Percentiles rank a stretch among this genome's conserved stretches.
Evolutionary conservation across 306 rosid species (phyloP).

Genomic region (Albizia julibrissin): DNA sequence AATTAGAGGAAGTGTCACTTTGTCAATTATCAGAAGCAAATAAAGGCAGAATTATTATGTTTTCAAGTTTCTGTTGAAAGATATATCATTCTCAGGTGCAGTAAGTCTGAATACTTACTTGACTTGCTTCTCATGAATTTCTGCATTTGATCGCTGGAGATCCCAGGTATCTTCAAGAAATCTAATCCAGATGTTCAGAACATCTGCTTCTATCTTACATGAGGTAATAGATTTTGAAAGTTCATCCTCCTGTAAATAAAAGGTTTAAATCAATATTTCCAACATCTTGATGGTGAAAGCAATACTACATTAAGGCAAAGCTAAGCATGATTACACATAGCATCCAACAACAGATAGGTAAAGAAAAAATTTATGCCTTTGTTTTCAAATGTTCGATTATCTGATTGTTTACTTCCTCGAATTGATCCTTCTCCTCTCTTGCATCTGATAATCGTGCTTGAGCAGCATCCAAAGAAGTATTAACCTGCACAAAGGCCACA

Average conservation of each 20-base stretch:
- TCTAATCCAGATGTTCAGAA: slow-evolving; percentile 80
- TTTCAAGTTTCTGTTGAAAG: slow-evolving; percentile 9
- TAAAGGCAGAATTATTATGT: slow-evolving; percentile 16
- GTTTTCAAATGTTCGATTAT: slow-evolving; percentile 78
- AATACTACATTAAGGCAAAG: slow-evolving; percentile 6
- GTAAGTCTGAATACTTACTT: slow-evolving; percentile 55
- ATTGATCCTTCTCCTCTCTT: slow-evolving; percentile 95
- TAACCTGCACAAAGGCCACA: slow-evolving; percentile 51
- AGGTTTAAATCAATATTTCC: slow-evolving; percentile 25
- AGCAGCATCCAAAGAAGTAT: slow-evolving; percentile 82
- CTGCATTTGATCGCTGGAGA: slow-evolving; percentile 71
- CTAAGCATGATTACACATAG: slow-evolving; percentile 20
- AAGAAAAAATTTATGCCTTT: slow-evolving; percentile 52
- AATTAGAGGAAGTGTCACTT: slow-evolving; percentile 30
- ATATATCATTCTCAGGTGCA: slow-evolving; percentile 23
- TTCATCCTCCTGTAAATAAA: slow-evolving; percentile 81
- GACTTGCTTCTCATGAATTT: slow-evolving; percentile 71
- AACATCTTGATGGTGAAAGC: slow-evolving; percentile 27
- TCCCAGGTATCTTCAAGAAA: slow-evolving; percentile 96
- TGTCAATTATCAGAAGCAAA: slow-evolving; percentile 16
- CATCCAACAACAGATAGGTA: slow-evolving; percentile 13
- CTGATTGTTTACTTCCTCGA: slow-evolving; percentile 92
- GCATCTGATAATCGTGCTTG: slow-evolving; percentile 81
- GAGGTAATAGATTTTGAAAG: slow-evolving; percentile 73
- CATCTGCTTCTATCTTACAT: slow-evolving; percentile 73